A percentile compares a stretch with the other conserved stretches of the same genome.
These are phyloP conservation scores for Fusarium humuli DNA, from an alignment of 2,329 filamentous ascomycete genomes.

Conservation along the genomic window DNA sequence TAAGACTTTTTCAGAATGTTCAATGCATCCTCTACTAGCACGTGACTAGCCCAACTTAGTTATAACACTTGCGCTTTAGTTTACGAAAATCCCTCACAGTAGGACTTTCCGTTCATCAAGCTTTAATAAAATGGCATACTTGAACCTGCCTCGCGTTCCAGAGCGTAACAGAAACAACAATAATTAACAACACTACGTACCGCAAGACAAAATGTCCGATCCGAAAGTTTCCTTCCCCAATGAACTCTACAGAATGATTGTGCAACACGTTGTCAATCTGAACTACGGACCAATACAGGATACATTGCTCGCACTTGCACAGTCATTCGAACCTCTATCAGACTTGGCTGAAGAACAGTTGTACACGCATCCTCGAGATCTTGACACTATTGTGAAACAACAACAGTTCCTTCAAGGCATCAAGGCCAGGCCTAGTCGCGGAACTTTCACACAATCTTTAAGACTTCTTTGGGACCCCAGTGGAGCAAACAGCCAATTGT, in stretches of 20 bases:
- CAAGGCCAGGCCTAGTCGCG: not conserved
- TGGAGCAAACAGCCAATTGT: not conserved
- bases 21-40: too few relatives aligned
- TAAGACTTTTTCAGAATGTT: too few relatives aligned
- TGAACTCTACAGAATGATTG: not conserved
- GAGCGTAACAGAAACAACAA: too few relatives aligned
- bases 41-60: too few relatives aligned
- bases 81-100: too few relatives aligned
- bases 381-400: not conserved
- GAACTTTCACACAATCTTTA: not conserved
- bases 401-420: conserved; percentile 5
- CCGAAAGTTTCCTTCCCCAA: too few relatives aligned
- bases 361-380: not conserved
- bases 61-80: too few relatives aligned
- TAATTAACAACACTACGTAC: too few relatives aligned
- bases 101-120: too few relatives aligned
- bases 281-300: not conserved
- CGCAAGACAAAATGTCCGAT: too few relatives aligned
- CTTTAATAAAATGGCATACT: too few relatives aligned
- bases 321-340: not conserved
- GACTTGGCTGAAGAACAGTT: not conserved
- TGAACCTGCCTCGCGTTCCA: too few relatives aligned
- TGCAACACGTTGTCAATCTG: not conserved
- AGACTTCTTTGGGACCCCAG: not conserved
- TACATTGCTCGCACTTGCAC: conserved; percentile 2